Evolutionary conservation across 2,329 filamentous ascomycete species (phyloP), one percentile per base, ranked within the genome.

Genomic region (Ceratocystis smalleyi): DNA sequence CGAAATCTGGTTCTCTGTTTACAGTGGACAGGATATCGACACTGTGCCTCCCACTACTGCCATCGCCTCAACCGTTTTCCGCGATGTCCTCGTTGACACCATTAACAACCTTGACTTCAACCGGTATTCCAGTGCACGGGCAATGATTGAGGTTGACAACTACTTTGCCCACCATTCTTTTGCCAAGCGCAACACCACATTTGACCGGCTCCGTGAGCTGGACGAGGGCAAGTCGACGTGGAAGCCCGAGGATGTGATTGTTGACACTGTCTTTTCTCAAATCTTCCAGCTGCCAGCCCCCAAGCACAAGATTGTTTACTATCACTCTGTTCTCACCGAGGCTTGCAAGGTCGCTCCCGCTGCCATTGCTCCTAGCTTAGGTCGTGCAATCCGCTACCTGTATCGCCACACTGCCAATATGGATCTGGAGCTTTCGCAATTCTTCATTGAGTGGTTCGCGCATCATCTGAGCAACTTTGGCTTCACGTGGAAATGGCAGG

Each of bases 391-490:
- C 70, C 84, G 94, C 64, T 95, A 87, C 71, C 78, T 96, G 67
- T 99, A 96, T 77, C 84, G 88, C 68, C 91, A 87, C 72, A 78
- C 89, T 8, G 85, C 90, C 66, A 82, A 81, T 1, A 85, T 97
- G 78, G 94, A 99, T 71, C 78, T 96, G 59, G 91, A 97, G 75
- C 77, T 99, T 54, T 82, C 79, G 64, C 87, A 91, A 71, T 84
- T 94, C 30, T 97, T 97, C 75, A 79, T 96, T 72, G 92, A 97
- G 73, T 99, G 94, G 94, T 99, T 99, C 72, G 83, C 92, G 19
- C 94, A 99, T 73, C 94, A 99, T 77, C 77, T 99, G 69, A 96
- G 91, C 76, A 99, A 99, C 77, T 99, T 99, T 72, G 94, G 95
- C 63, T 99, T 97, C 73, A 94, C 94, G 8, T 99, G 94, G 94